Evolutionary conservation across 768 basidiomycete genomes (phyloP).

Genomic region (Lactarius vividus): DNA sequence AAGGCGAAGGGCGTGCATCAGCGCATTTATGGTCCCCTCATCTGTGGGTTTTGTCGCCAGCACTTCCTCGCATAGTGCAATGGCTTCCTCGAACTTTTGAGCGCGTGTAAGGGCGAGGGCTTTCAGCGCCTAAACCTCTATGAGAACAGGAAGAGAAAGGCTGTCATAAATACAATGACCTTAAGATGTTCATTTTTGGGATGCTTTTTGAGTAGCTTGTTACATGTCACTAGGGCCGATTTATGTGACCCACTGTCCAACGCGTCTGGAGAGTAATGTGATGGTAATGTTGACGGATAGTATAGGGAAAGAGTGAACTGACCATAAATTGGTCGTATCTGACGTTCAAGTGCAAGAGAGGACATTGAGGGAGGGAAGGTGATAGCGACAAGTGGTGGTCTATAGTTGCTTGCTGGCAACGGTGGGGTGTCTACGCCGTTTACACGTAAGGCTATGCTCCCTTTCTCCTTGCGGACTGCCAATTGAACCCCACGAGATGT

Average conservation of each 20-base stretch:
- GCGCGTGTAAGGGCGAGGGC: conserved; percentile 79
- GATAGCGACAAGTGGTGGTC: conserved; percentile 10
- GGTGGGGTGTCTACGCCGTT: conserved; percentile 2
- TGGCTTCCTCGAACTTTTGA: conserved; percentile 83
- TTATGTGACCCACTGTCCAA: conserved; percentile 86
- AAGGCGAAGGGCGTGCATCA: conserved; percentile 81
- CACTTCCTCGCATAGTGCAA: conserved; percentile 76
- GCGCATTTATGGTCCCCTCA: conserved; percentile 69
- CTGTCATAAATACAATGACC: conserved; percentile 37
- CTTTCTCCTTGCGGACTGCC: not conserved
- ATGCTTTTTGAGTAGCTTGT: conserved; percentile 85
- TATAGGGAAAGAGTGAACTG: conserved; percentile 27
- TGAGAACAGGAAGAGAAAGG: conserved; percentile 13
- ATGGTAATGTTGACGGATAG: conserved; percentile 13
- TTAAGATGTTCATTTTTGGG: conserved; percentile 71
- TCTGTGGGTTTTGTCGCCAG: conserved; percentile 69
- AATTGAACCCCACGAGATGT: conserved; percentile 33
- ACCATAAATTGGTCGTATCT: conserved; percentile 87
- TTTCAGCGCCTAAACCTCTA: conserved; percentile 63
- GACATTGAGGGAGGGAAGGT: conserved; percentile 41
- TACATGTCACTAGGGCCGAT: conserved; percentile 79
- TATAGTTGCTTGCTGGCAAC: conserved; percentile 7
- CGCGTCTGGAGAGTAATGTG: conserved; percentile 54
- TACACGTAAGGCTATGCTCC: conserved; percentile 10
- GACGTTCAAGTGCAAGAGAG: conserved; percentile 64